A percentile compares a stretch with the other conserved stretches of the same genome.
Evolutionary conservation across 192 early-diverging fungal species (phyloP).

Genomic region (Gaertneriomyces sp.): DNA sequence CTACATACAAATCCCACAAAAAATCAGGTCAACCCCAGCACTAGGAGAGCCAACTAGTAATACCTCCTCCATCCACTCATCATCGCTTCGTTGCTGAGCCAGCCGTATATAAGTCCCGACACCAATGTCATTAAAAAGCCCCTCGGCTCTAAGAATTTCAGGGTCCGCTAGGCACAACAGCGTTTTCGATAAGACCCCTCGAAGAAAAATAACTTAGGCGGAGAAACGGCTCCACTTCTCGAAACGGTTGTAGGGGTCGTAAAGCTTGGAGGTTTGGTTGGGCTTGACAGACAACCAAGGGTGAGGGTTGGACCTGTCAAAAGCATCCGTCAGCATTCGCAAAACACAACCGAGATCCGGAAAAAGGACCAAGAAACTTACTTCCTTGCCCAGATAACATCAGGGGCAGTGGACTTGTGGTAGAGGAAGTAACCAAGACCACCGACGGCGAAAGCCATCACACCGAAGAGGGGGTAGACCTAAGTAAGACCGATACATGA

Average conservation of each 20-base stretch:
- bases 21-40: too few relatives aligned
- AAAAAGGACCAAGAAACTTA: slow-evolving; percentile 9
- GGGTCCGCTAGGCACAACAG: too few relatives aligned
- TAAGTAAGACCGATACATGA: neutral
- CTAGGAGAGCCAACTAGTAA: too few relatives aligned
- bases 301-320: slow-evolving; percentile 22
- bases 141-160: too few relatives aligned
- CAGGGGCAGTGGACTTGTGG: slow-evolving; percentile 24
- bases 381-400: slow-evolving; percentile 17
- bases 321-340: neutral
- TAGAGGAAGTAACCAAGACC: slow-evolving; percentile 17
- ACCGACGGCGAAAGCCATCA: slow-evolving; percentile 29
- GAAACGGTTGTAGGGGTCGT: slow-evolving; percentile 19
- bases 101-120: too few relatives aligned
- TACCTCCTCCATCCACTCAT: too few relatives aligned
- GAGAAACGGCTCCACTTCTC: slow-evolving; percentile 14
- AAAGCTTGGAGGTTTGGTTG: slow-evolving; percentile 37
- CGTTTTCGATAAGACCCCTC: too few relatives aligned
- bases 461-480: slow-evolving; percentile 33
- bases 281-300: slow-evolving; percentile 31
- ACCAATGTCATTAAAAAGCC: too few relatives aligned
- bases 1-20: too few relatives aligned
- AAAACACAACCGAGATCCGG: too few relatives aligned
- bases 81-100: too few relatives aligned
- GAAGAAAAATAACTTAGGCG: too few relatives aligned